phyloP scores from a whole-genome alignment of 495 filamentous ascomycete genomes.

The Podospora bellae-mahoneyi region DNA sequence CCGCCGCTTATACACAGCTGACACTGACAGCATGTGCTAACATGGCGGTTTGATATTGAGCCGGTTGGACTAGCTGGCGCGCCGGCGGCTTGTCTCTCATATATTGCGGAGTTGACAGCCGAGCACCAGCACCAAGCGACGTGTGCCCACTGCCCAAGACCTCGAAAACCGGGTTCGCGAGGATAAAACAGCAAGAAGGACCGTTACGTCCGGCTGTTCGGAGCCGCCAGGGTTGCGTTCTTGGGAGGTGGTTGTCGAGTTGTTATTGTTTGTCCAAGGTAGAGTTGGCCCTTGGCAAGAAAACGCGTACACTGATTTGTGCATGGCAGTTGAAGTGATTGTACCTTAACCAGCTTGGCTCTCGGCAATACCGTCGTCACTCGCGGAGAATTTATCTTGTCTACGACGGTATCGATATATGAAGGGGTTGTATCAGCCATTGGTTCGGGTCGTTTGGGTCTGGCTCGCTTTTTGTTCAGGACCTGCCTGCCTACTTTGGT shows the following conservation, averaged over 20 bases:
- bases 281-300: too few relatives aligned
- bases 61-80: neutral
- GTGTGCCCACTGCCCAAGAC: neutral
- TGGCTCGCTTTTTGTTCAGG: neutral
- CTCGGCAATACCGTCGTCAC: neutral
- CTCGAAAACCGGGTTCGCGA: slow-evolving; percentile 1
- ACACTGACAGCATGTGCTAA: neutral
- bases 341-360: neutral
- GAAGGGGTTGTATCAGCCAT: neutral
- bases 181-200: neutral
- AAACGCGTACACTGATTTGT: too few relatives aligned
- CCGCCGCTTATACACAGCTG: too few relatives aligned
- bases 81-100: neutral
- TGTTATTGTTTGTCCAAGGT: neutral
- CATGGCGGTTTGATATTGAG: neutral
- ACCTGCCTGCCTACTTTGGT: too few relatives aligned
- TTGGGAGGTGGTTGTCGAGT: neutral
- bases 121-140: neutral
- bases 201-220: slow-evolving; percentile 3
- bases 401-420: neutral
- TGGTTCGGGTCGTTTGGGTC: neutral
- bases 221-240: neutral
- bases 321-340: neutral
- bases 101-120: neutral
- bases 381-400: neutral